phyloP scores from a whole-genome alignment of 106 monocot genomes.

The Gastrodia elata region DNA sequence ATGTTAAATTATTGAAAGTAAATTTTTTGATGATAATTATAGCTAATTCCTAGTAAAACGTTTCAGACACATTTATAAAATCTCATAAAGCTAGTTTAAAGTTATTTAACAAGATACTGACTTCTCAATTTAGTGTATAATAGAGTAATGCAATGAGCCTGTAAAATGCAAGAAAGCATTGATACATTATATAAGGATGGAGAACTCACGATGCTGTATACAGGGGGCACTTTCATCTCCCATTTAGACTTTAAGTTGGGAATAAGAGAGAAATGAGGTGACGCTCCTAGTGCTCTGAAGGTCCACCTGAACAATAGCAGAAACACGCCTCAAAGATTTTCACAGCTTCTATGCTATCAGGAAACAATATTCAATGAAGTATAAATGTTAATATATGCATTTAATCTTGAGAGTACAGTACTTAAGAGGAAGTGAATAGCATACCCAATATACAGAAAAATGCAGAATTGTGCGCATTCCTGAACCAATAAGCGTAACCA shows the following conservation, averaged over 20 bases:
- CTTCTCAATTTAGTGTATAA: neutral
- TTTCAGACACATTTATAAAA: neutral
- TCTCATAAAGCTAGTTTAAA: neutral
- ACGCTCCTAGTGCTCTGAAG: slow-evolving; percentile 63
- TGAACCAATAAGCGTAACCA: slow-evolving; percentile 66
- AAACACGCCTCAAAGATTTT: neutral
- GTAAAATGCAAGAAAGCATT: neutral
- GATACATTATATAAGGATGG: slow-evolving; percentile 3
- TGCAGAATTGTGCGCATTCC: slow-evolving; percentile 82
- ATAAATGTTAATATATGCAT: neutral
- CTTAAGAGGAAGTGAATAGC: slow-evolving; percentile 9
- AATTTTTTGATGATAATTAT: neutral
- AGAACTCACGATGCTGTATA: slow-evolving; percentile 70
- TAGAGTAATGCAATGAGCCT: neutral
- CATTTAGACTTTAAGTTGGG: slow-evolving; percentile 40
- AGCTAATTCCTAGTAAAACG: neutral
- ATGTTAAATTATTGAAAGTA: neutral
- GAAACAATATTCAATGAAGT: neutral
- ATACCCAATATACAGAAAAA: slow-evolving; percentile 92
- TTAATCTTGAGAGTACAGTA: neutral
- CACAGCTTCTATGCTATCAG: neutral
- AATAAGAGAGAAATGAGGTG: slow-evolving; percentile 58
- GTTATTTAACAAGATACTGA: neutral
- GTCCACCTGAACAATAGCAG: slow-evolving; percentile 56
- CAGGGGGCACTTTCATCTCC: slow-evolving; percentile 50